A percentile compares a stretch with the other conserved stretches of the same genome.
Conservation (phyloP, 2,329 filamentous ascomycete species). For the Colletotrichum sp. region DNA sequence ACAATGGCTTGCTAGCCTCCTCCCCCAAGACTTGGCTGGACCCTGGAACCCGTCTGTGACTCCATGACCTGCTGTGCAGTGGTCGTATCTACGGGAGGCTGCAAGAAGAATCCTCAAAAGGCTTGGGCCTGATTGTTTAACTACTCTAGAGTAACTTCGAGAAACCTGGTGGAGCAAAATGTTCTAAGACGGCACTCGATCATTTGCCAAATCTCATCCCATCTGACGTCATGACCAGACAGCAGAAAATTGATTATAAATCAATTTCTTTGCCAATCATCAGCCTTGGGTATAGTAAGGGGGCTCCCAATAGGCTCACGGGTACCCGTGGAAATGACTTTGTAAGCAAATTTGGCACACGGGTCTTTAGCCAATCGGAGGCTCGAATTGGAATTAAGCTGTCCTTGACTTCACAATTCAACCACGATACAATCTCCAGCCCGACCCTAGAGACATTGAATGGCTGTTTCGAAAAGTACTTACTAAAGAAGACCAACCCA, state of each 20-base stretch:
- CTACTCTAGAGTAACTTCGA: background rate
- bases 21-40: background rate
- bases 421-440: background rate
- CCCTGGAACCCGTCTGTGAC: background rate
- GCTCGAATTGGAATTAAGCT: constrained; percentile 22
- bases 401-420: background rate
- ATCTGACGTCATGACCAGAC: background rate
- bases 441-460: background rate
- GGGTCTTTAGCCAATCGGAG: background rate
- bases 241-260: background rate
- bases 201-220: background rate
- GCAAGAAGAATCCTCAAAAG: background rate
- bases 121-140: background rate
- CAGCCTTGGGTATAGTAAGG: too few species aligned
- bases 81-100: background rate
- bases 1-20: background rate
- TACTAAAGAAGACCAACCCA: background rate
- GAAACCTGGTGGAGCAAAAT: background rate
- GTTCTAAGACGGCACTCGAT: background rate
- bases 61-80: background rate
- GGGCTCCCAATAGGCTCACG: background rate
- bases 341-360: background rate
- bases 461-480: background rate
- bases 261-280: background rate
- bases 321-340: background rate